A percentile compares a stretch with the other conserved stretches of the same genome.
Evolutionary conservation across 2,329 filamentous ascomycete genomes (phyloP).

Genomic region (Aspergillus alliaceus): DNA sequence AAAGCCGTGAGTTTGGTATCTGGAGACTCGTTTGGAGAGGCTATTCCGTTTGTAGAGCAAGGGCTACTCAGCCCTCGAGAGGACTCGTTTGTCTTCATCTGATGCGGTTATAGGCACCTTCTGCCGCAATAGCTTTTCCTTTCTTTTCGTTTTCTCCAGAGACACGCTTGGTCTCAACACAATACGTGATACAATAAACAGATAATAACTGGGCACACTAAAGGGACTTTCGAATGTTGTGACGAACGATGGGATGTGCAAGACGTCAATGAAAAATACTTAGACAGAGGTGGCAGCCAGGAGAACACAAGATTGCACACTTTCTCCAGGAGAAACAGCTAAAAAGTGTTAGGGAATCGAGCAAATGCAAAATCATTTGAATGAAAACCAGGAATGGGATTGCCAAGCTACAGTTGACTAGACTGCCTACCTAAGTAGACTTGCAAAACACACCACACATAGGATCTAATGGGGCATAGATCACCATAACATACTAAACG

Average conservation of each 20-base stretch:
- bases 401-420: not conserved
- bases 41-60: slow-evolving; percentile 47
- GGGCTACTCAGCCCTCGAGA: slow-evolving; percentile 37
- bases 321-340: not conserved
- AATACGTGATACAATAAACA: not conserved
- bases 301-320: not conserved
- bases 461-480: too few relatives aligned
- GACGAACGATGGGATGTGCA: not conserved
- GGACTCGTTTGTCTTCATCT: slow-evolving; percentile 28
- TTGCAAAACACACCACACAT: too few relatives aligned
- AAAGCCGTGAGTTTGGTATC: slow-evolving; percentile 65
- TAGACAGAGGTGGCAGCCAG: not conserved
- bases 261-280: not conserved
- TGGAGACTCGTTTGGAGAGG: slow-evolving; percentile 63
- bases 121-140: not conserved
- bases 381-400: not conserved
- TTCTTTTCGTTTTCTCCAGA: not conserved
- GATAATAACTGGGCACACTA: not conserved
- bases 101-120: not conserved
- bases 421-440: too few relatives aligned
- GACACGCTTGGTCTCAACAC: not conserved
- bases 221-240: not conserved
- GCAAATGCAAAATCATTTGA: not conserved
- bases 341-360: not conserved
- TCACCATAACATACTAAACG: too few relatives aligned